Conservation (phyloP, 2,329 filamentous ascomycete genomes). For the Cercospora canescens region DNA sequence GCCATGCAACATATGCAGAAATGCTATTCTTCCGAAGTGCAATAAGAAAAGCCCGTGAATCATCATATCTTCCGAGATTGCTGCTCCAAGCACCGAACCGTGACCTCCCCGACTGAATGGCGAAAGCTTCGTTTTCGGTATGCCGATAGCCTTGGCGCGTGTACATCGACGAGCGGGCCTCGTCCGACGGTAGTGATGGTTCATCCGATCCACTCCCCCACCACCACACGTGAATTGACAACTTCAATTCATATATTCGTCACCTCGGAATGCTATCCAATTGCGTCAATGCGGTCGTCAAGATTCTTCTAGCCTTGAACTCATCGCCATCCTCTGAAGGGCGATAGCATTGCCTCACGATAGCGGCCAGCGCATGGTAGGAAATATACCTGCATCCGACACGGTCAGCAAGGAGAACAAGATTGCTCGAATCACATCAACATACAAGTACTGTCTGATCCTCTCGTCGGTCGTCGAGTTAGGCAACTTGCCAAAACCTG, state of each 20-base stretch:
- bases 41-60: background rate
- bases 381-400: slow-evolving; percentile 42
- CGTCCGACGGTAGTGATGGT: background rate
- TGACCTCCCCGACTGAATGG: background rate
- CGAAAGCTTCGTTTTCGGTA: background rate
- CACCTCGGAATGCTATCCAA: slow-evolving; percentile 14
- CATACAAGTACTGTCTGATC: slow-evolving; percentile 46
- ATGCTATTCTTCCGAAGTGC: background rate
- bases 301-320: slow-evolving; percentile 43
- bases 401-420: background rate
- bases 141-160: background rate
- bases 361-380: slow-evolving; percentile 44
- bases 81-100: background rate
- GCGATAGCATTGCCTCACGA: slow-evolving; percentile 48
- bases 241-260: background rate
- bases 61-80: background rate
- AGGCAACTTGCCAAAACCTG: slow-evolving; percentile 45
- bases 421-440: slow-evolving; percentile 5
- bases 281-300: slow-evolving; percentile 30
- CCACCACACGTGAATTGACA: background rate
- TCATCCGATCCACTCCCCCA: background rate
- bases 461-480: slow-evolving; percentile 33
- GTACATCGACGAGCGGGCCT: too few relatives aligned
- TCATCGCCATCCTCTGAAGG: slow-evolving; percentile 43
- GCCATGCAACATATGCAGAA: background rate